A percentile compares a stretch with the other conserved stretches of the same genome.
Conservation (phyloP, 1,284 basidiomycete species). For the Sanghuangporus sanghuang region DNA sequence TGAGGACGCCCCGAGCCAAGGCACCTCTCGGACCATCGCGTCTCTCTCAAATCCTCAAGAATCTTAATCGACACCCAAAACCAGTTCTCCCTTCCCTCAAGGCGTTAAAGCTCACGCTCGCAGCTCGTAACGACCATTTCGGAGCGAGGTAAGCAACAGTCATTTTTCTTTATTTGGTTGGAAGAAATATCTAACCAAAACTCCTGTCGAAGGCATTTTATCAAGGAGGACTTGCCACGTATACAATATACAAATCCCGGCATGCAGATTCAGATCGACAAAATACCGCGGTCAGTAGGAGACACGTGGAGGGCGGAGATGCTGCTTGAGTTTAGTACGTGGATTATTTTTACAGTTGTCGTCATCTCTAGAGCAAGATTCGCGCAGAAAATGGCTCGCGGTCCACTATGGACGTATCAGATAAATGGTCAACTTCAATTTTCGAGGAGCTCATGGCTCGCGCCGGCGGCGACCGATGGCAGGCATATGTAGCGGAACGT, state of each 20-base stretch:
- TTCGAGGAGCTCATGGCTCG: constrained; percentile 62
- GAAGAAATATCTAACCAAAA: not conserved
- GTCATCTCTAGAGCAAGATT: not conserved
- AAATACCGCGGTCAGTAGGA: constrained; percentile 41
- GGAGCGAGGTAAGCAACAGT: constrained; percentile 49
- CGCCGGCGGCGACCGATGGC: constrained; percentile 57
- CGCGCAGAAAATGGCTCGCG: constrained; percentile 47
- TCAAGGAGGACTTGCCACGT: constrained; percentile 67
- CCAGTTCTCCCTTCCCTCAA: constrained; percentile 50
- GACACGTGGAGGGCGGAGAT: constrained; percentile 57
- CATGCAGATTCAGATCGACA: constrained; percentile 52
- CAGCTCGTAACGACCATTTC: constrained; percentile 64
- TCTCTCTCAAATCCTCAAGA: constrained; percentile 47
- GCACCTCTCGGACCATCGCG: constrained; percentile 46
- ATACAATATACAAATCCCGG: constrained; percentile 70
- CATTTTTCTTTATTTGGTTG: not conserved
- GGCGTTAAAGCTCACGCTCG: constrained; percentile 50
- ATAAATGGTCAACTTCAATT: constrained; percentile 64
- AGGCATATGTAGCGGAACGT: constrained; percentile 46
- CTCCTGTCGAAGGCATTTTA: constrained; percentile 51
- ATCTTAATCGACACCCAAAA: constrained; percentile 48
- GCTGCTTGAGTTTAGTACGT: constrained; percentile 55
- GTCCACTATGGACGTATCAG: constrained; percentile 46
- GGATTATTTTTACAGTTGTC: not conserved
- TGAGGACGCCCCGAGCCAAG: constrained; percentile 40